These are phyloP conservation scores for Thalia dealbata DNA, from an alignment of 176 grass and related monocot genomes.

Conservation along the genomic window DNA sequence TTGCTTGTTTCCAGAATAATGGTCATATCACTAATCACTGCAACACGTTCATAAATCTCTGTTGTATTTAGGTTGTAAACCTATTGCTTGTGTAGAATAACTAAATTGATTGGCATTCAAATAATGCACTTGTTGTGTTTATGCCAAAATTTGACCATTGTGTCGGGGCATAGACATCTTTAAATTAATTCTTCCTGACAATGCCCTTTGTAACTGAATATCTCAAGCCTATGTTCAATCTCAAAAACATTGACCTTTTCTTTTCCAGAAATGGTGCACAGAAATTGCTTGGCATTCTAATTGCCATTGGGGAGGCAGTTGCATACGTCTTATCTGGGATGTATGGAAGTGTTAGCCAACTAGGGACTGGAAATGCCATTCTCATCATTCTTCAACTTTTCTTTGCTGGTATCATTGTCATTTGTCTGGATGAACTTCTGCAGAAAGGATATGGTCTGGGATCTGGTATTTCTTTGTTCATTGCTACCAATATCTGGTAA, in stretches of 20 bases:
- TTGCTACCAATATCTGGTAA: constrained; percentile 48
- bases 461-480: constrained; percentile 47
- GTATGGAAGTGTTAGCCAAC: constrained; percentile 32
- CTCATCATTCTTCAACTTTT: constrained; percentile 50
- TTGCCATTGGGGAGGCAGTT: constrained; percentile 41
- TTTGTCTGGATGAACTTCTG: constrained; percentile 43
- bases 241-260: not conserved
- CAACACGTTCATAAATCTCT: too few species aligned
- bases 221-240: not conserved
- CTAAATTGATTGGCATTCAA: too few species aligned
- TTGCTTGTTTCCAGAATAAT: too few species aligned
- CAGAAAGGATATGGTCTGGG: constrained; percentile 43
- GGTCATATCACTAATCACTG: too few species aligned
- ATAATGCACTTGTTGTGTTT: too few species aligned
- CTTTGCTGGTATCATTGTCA: constrained; percentile 44
- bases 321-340: constrained; percentile 39
- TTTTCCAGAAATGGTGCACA: constrained; percentile 41
- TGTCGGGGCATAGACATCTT: not conserved
- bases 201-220: not conserved
- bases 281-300: constrained; percentile 37
- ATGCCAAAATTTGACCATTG: too few species aligned
- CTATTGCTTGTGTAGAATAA: too few species aligned
- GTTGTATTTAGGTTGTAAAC: too few species aligned
- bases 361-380: constrained; percentile 39
- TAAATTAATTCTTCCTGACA: not conserved